These are phyloP conservation scores for Termitomyces sp. DNA, from an alignment of 1,284 basidiomycete genomes.

Conservation along the genomic window DNA sequence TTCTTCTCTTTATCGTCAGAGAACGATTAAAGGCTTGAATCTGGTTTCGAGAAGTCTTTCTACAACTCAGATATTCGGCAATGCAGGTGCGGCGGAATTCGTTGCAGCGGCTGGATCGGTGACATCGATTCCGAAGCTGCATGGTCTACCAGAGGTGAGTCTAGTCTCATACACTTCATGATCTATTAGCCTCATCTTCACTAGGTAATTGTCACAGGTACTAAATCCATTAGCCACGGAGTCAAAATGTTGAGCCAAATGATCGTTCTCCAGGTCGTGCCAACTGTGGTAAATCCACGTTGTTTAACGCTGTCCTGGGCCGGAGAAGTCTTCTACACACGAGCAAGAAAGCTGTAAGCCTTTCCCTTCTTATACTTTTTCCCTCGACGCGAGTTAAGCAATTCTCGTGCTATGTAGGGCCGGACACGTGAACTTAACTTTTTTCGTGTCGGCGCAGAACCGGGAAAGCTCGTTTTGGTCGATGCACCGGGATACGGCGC, in stretches of 20 bases:
- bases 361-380: conserved; percentile 5
- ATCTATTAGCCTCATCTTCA: conserved; percentile 4
- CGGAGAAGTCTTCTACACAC: conserved; percentile 52
- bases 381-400: neutral
- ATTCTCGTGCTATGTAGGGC: conserved; percentile 43
- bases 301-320: conserved; percentile 64
- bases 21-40: conserved; percentile 3
- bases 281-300: conserved; percentile 70
- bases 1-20: conserved; percentile 8
- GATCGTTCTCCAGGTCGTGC: conserved; percentile 39
- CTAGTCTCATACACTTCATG: neutral
- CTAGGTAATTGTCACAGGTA: conserved; percentile 52
- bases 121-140: conserved; percentile 38
- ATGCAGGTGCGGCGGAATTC: conserved; percentile 39
- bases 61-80: conserved; percentile 28
- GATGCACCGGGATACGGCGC: conserved; percentile 75
- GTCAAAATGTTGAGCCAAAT: conserved; percentile 4
- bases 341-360: conserved; percentile 62
- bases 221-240: neutral
- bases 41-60: conserved; percentile 6
- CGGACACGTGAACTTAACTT: conserved; percentile 67
- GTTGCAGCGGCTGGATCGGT: conserved; percentile 37
- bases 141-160: conserved; percentile 49
- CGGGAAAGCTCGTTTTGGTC: conserved; percentile 59
- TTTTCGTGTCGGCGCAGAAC: conserved; percentile 53